Evolutionary conservation across 1,284 basidiomycete genomes (phyloP).

Genomic region (Naganishia cerealis): DNA sequence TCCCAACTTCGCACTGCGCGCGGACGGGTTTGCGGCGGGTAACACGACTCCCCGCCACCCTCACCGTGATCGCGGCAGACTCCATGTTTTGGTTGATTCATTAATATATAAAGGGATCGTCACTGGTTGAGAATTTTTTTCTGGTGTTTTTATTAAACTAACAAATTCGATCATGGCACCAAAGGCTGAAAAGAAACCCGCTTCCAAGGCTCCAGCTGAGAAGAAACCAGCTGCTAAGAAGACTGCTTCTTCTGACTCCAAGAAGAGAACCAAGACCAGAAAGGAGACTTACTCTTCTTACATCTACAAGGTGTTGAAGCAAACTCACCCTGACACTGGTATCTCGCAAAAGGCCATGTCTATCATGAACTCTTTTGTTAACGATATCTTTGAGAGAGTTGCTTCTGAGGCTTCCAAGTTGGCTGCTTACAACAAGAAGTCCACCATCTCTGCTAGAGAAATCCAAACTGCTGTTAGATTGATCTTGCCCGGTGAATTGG

Average conservation of each 20-base stretch:
- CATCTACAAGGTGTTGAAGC: slow-evolving; percentile 73
- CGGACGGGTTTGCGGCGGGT: too few species aligned
- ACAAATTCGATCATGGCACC: too few species aligned
- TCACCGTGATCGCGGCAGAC: too few species aligned
- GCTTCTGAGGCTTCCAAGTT: slow-evolving; percentile 87
- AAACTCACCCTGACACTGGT: slow-evolving; percentile 92
- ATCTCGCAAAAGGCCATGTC: slow-evolving; percentile 94
- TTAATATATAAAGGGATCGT: too few species aligned
- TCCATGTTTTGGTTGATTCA: too few species aligned
- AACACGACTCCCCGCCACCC: too few species aligned
- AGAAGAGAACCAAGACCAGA: slow-evolving; percentile 83
- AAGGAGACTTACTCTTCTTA: slow-evolving; percentile 87
- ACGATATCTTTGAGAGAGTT: slow-evolving; percentile 90
- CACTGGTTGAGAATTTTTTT: slow-evolving; percentile 38
- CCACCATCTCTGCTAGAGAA: slow-evolving; percentile 89
- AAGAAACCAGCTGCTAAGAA: slow-evolving; percentile 68
- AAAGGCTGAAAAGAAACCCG: slow-evolving; percentile 80
- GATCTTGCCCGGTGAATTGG: slow-evolving; percentile 81
- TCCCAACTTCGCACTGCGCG: too few species aligned
- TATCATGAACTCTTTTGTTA: slow-evolving; percentile 88
- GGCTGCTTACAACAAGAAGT: slow-evolving; percentile 88
- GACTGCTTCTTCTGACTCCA: slow-evolving; percentile 66
- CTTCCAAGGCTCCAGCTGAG: slow-evolving; percentile 61
- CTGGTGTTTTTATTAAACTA: too few species aligned
- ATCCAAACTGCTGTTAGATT: slow-evolving; percentile 88